Conservation (phyloP, 768 basidiomycete genomes). For the Plicaturopsis crispa region DNA sequence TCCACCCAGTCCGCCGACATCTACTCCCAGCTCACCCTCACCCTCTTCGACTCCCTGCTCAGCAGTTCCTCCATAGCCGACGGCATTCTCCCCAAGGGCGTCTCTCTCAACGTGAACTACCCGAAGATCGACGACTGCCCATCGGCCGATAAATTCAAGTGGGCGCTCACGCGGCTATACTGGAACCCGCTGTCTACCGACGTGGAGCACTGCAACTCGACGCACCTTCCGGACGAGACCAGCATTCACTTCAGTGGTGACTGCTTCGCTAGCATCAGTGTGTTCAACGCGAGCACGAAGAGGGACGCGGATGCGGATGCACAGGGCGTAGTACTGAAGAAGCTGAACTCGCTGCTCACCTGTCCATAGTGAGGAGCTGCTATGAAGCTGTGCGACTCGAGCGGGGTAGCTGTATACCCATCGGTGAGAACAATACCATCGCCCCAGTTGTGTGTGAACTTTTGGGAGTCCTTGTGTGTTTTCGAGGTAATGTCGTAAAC, state of each 20-base stretch:
- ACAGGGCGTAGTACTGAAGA: constrained; percentile 18
- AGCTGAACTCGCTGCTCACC: constrained; percentile 11
- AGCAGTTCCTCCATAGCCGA: constrained; percentile 1
- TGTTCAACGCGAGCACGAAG: constrained; percentile 21
- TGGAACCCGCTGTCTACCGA: constrained; percentile 18
- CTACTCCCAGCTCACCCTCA: constrained; percentile 12
- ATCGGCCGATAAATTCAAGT: constrained; percentile 16
- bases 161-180: constrained; percentile 23
- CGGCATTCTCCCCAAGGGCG: constrained; percentile 20
- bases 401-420: too few species aligned
- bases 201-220: constrained; percentile 21
- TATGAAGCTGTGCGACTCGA: too few species aligned
- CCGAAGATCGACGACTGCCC: constrained; percentile 20
- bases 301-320: constrained; percentile 21
- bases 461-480: too few species aligned
- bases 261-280: constrained; percentile 22
- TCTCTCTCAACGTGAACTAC: constrained; percentile 29
- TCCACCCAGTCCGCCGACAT: constrained; percentile 6
- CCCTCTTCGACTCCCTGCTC: constrained; percentile 13
- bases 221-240: constrained; percentile 23
- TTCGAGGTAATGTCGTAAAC: too few species aligned
- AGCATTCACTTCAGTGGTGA: constrained; percentile 14
- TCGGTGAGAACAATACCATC: too few species aligned
- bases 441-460: too few species aligned
- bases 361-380: constrained; percentile 15